These are phyloP conservation scores for Rhizopogon vulgaris DNA, from an alignment of 768 basidiomycete genomes.

Conservation along the genomic window DNA sequence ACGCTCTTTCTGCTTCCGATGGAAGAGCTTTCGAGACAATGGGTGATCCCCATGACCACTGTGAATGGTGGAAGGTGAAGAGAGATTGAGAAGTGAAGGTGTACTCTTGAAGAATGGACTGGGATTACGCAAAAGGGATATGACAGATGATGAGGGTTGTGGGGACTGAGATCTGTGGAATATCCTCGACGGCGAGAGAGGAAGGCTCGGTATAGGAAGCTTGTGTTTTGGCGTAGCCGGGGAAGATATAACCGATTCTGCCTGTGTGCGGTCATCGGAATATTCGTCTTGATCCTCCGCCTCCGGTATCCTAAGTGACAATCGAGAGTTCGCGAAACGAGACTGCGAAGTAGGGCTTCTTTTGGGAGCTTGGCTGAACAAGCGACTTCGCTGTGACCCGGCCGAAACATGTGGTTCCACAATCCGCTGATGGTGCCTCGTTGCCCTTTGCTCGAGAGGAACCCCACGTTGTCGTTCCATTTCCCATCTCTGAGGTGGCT, in stretches of 20 bases:
- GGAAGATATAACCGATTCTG: slow-evolving; percentile 25
- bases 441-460: slow-evolving; percentile 35
- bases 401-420: slow-evolving; percentile 17
- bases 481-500: slow-evolving; percentile 37
- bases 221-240: slow-evolving; percentile 27
- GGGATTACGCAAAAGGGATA: slow-evolving; percentile 28
- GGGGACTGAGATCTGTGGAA: slow-evolving; percentile 28
- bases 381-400: slow-evolving; percentile 23
- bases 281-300: slow-evolving; percentile 26
- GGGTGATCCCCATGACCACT: slow-evolving; percentile 19
- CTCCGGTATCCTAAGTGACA: slow-evolving; percentile 28
- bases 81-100: slow-evolving; percentile 22
- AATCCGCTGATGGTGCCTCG: slow-evolving; percentile 29
- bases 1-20: slow-evolving; percentile 29
- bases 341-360: slow-evolving; percentile 22
- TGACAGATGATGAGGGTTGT: slow-evolving; percentile 28
- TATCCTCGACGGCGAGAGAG: slow-evolving; percentile 25
- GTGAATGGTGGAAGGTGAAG: slow-evolving; percentile 19
- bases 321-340: slow-evolving; percentile 26
- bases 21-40: slow-evolving; percentile 27
- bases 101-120: slow-evolving; percentile 30
- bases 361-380: slow-evolving; percentile 22
- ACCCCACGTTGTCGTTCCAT: slow-evolving; percentile 38
- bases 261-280: slow-evolving; percentile 25
- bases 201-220: slow-evolving; percentile 20